Evolutionary conservation across 441 rosid genomes (phyloP), one percentile per base, ranked within the genome.

Genomic region (Breynia disticha): DNA sequence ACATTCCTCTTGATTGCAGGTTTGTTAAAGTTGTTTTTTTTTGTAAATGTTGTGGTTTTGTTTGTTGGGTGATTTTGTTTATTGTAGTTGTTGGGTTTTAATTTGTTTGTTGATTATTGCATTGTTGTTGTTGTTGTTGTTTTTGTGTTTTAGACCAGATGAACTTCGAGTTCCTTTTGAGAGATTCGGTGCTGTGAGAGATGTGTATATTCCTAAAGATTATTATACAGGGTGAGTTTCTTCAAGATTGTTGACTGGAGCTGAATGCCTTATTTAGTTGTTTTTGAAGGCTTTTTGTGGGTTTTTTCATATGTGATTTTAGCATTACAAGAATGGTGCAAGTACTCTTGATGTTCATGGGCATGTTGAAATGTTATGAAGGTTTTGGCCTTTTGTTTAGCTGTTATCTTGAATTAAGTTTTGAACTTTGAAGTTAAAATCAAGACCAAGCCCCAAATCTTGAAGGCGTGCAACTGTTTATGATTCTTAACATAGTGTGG

Each of bases 1-100:
- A 91, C 65, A 83, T 88, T 62, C 94, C 98, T 60, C 76, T 84
- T 14, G 97, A 88, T 74, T 88, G 97, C 89, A 77, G 98, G 98
- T 2, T 41, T 19, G 46, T 13, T 38, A 4, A 19, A 10, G 19
- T 18, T 42, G 11, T 32, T 16, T 16, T 8, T 17, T 57, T 45
- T 59, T 50, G 35, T 50, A 0, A 5, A 20, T 10, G 17, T 19
- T 13, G 56, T 66, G n/a, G 43, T n/a, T 57, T 48, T 39, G 41
- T 41, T 17, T 12, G 43, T 16, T 17, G 21, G 7, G n/a, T 16
- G 14, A 14, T 16, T 16, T 49, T 9, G 11, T 16, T 46, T 56
- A 15, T 55, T 56, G 46, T n/a, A n/a, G n/a, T n/a, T n/a, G n/a
- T n/a, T n/a, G 20, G 46, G 15, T 19, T 16, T 16, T 17, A 14